Evolutionary conservation across 768 basidiomycete species (phyloP).

Genomic region (Auriscalpium vulgare): DNA sequence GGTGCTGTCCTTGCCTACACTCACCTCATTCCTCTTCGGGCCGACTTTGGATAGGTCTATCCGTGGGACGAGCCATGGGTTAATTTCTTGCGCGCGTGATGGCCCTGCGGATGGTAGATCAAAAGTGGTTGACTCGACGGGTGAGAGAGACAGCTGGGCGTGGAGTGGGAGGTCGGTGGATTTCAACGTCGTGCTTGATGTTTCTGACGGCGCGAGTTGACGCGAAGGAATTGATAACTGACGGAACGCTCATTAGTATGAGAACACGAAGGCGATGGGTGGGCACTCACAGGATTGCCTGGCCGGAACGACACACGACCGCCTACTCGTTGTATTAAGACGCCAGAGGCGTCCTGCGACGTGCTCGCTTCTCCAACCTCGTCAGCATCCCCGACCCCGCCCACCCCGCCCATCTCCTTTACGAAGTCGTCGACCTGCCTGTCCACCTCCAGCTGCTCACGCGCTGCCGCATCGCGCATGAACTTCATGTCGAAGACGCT

Average conservation of each 20-base stretch:
- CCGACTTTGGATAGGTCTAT: slow-evolving; percentile 26
- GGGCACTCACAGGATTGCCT: slow-evolving; percentile 20
- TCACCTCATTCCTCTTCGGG: slow-evolving; percentile 67
- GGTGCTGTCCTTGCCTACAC: slow-evolving; percentile 60
- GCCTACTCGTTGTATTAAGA: slow-evolving; percentile 48
- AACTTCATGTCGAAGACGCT: slow-evolving; percentile 95
- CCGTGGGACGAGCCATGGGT: slow-evolving; percentile 72
- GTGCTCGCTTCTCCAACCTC: slow-evolving; percentile 23
- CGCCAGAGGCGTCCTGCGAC: slow-evolving; percentile 26
- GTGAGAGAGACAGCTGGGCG: slow-evolving; percentile 16
- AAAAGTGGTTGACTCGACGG: slow-evolving; percentile 14
- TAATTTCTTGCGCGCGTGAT: slow-evolving; percentile 28
- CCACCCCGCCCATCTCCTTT: slow-evolving; percentile 49
- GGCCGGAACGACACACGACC: slow-evolving; percentile 63
- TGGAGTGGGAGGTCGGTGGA: slow-evolving; percentile 45
- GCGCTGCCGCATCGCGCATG: slow-evolving; percentile 86
- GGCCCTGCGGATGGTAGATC: slow-evolving; percentile 11
- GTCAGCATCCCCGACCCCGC: slow-evolving; percentile 24
- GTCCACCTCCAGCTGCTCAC: slow-evolving; percentile 50
- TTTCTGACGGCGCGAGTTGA: slow-evolving; percentile 33
- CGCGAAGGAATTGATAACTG: slow-evolving; percentile 5
- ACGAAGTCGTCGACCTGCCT: slow-evolving; percentile 66
- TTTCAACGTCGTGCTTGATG: slow-evolving; percentile 62
- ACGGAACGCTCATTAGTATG: not conserved
- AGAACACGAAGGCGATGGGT: not conserved